Conservation (phyloP, 257 asterid species). For the Salvia splendens region DNA sequence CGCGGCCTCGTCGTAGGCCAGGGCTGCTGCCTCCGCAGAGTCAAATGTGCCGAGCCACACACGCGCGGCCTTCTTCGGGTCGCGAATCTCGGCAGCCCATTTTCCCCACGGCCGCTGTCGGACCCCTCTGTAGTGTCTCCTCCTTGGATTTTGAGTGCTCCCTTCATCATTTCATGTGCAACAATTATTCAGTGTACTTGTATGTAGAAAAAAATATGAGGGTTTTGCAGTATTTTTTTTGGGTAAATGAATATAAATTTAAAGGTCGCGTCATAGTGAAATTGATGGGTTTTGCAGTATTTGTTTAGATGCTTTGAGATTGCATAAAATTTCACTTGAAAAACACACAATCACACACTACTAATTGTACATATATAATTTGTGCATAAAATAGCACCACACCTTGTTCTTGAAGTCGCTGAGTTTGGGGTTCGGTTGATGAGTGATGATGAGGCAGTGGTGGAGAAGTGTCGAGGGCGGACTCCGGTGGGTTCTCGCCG, state of each 20-base stretch:
- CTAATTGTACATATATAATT: too few relatives aligned
- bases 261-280: too few relatives aligned
- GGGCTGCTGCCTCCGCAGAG: constrained; percentile 75
- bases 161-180: not conserved
- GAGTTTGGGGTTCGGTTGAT: not conserved
- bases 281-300: too few relatives aligned
- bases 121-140: constrained; percentile 79
- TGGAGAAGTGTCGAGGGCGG: not conserved
- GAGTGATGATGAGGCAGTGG: constrained; percentile 25
- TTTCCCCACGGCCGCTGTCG: constrained; percentile 92
- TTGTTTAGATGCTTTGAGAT: too few relatives aligned
- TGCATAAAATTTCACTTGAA: too few relatives aligned
- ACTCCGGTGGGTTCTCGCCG: constrained; percentile 20
- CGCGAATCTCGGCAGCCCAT: constrained; percentile 90
- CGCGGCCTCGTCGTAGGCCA: constrained; percentile 84
- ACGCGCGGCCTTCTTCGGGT: constrained; percentile 78
- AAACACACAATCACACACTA: too few relatives aligned
- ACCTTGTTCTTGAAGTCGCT: constrained; percentile 41
- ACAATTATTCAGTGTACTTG: not conserved
- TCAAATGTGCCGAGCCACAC: constrained; percentile 89
- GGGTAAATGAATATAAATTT: too few relatives aligned
- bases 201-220: too few relatives aligned
- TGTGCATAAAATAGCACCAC: not conserved
- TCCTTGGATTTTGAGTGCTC: constrained; percentile 34
- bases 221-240: too few relatives aligned